Evolutionary conservation across 2,329 filamentous ascomycete genomes (phyloP).

Genomic region (Talaromyces pinophilus): DNA sequence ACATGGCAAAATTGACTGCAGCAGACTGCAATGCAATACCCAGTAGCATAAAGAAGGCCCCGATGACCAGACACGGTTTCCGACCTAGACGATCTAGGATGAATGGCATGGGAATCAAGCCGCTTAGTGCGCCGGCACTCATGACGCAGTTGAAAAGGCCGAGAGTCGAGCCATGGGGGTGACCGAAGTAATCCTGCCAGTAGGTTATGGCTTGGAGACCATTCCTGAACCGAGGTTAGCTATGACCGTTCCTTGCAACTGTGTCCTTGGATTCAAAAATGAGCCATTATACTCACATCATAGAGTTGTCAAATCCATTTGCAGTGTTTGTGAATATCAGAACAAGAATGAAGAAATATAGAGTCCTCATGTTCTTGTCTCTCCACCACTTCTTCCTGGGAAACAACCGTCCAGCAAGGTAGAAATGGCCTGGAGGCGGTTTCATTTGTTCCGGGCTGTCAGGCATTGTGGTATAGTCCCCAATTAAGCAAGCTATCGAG

Average conservation of each 20-base stretch:
- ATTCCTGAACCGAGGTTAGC: slow-evolving; percentile 23
- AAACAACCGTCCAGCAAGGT: slow-evolving; percentile 32
- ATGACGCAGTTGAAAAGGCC: slow-evolving; percentile 49
- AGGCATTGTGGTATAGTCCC: slow-evolving; percentile 3
- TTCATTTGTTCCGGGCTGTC: slow-evolving; percentile 20
- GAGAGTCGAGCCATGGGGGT: slow-evolving; percentile 43
- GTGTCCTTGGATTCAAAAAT: neutral
- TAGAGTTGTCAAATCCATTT: slow-evolving; percentile 40
- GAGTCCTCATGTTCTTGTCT: slow-evolving; percentile 31
- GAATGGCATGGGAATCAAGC: slow-evolving; percentile 48
- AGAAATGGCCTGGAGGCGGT: slow-evolving; percentile 30
- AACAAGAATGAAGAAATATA: slow-evolving; percentile 36
- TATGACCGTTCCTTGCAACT: neutral
- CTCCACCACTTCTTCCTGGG: slow-evolving; percentile 35
- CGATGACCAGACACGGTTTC: slow-evolving; percentile 48
- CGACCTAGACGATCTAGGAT: slow-evolving; percentile 50
- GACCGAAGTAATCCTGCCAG: slow-evolving; percentile 43
- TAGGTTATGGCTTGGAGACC: slow-evolving; percentile 32
- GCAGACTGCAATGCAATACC: slow-evolving; percentile 42
- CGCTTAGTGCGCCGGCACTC: slow-evolving; percentile 46
- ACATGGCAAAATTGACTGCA: slow-evolving; percentile 31
- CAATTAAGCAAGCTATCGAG: neutral
- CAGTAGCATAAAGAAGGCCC: slow-evolving; percentile 51
- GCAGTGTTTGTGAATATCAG: slow-evolving; percentile 35
- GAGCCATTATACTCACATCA: slow-evolving; percentile 24